Percentiles rank a stretch among this genome's conserved stretches.
These are phyloP conservation scores for Halenospora varia DNA, from an alignment of 495 filamentous ascomycete genomes.

Conservation along the genomic window DNA sequence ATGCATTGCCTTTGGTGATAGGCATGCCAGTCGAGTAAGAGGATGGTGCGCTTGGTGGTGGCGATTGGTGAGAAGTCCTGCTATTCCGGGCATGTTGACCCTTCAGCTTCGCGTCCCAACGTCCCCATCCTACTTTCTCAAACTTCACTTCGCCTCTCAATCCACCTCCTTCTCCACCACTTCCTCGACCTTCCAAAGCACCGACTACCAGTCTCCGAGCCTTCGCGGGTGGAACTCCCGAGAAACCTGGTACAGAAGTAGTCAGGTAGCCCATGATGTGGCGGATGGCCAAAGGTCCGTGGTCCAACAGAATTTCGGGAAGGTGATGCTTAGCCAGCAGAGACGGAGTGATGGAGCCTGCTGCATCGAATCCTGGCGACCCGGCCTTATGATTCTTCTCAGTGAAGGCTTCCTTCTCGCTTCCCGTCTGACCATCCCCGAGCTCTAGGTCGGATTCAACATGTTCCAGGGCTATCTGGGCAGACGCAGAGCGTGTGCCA, in stretches of 20 bases:
- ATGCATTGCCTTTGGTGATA: slow-evolving; percentile 51
- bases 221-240: slow-evolving; percentile 84
- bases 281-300: slow-evolving; percentile 90
- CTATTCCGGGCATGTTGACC: slow-evolving; percentile 56
- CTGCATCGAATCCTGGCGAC: slow-evolving; percentile 60
- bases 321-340: slow-evolving; percentile 91
- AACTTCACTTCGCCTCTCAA: slow-evolving; percentile 76
- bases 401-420: slow-evolving; percentile 22
- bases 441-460: slow-evolving; percentile 89
- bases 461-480: slow-evolving; percentile 54
- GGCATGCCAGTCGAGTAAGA: slow-evolving; percentile 60
- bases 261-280: slow-evolving; percentile 92
- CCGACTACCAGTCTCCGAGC: slow-evolving; percentile 83
- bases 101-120: slow-evolving; percentile 81
- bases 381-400: slow-evolving; percentile 36
- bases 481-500: slow-evolving; percentile 24
- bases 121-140: slow-evolving; percentile 95
- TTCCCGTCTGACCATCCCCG: slow-evolving; percentile 48
- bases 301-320: slow-evolving; percentile 80
- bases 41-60: slow-evolving; percentile 41
- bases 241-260: slow-evolving; percentile 88
- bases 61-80: slow-evolving; percentile 39
- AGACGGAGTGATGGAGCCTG: slow-evolving; percentile 77
- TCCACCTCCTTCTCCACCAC: slow-evolving; percentile 57
- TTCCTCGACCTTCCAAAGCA: slow-evolving; percentile 73